Conservation (phyloP, 2,329 filamentous ascomycete species). For the Calonectria fujianensis region DNA sequence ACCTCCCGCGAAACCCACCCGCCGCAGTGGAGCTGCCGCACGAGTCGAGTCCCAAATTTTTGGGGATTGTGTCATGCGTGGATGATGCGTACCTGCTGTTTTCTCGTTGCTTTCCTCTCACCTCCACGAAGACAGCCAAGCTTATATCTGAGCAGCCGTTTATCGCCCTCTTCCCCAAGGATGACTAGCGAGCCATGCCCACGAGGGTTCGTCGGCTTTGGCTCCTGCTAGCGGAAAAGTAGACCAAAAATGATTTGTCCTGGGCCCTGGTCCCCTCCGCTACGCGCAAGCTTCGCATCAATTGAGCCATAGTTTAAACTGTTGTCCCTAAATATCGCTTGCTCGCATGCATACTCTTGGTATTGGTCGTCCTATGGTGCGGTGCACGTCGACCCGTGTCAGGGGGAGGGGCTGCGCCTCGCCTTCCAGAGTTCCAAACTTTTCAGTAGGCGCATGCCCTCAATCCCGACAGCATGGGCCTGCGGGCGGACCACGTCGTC, state of each 20-base stretch:
- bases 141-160: slow-evolving; percentile 33
- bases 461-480: slow-evolving; percentile 45
- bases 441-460: slow-evolving; percentile 41
- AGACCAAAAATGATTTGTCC: slow-evolving; percentile 17
- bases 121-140: background rate
- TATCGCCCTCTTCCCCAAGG: background rate
- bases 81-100: background rate
- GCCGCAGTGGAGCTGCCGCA: slow-evolving; percentile 26
- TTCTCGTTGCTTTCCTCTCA: slow-evolving; percentile 6
- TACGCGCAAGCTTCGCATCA: slow-evolving; percentile 27
- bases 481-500: slow-evolving; percentile 48
- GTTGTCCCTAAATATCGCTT: slow-evolving; percentile 37
- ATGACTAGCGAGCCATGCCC: background rate
- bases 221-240: slow-evolving; percentile 30
- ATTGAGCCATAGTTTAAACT: slow-evolving; percentile 17
- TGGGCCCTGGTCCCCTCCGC: slow-evolving; percentile 24
- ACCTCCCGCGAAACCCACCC: slow-evolving; percentile 39
- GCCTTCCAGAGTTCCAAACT: slow-evolving; percentile 33
- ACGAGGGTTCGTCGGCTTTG: slow-evolving; percentile 25
- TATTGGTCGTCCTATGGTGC: slow-evolving; percentile 10
- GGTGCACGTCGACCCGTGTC: slow-evolving; percentile 5
- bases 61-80: background rate
- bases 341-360: background rate
- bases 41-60: slow-evolving; percentile 10
- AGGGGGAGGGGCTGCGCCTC: slow-evolving; percentile 20